phyloP scores from a whole-genome alignment of 257 asterid genomes.

The Phtheirospermum japonicum region DNA sequence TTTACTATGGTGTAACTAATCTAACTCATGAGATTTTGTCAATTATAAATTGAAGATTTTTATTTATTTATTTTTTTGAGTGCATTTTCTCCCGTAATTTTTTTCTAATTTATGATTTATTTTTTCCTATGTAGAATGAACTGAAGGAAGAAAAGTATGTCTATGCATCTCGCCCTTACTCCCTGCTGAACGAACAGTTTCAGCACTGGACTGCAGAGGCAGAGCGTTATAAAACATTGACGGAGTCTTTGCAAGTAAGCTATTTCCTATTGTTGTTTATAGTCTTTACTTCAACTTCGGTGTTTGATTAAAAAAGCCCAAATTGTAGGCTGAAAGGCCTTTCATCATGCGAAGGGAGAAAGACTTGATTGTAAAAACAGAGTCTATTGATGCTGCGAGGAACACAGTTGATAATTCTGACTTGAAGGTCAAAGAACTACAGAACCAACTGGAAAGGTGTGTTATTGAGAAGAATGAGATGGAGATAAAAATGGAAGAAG shows the following conservation, averaged over 20 bases:
- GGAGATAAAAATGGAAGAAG: slow-evolving; percentile 90
- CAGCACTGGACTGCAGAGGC: slow-evolving; percentile 90
- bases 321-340: slow-evolving; percentile 81
- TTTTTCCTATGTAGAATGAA: slow-evolving; percentile 48
- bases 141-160: slow-evolving; percentile 73
- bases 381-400: slow-evolving; percentile 66
- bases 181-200: slow-evolving; percentile 77
- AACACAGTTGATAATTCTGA: slow-evolving; percentile 55
- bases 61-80: too few species aligned
- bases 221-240: slow-evolving; percentile 59
- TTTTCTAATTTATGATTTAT: too few species aligned
- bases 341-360: slow-evolving; percentile 73
- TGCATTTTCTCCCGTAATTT: too few species aligned
- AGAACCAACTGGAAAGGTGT: slow-evolving; percentile 60
- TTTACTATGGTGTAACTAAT: slow-evolving; percentile 11
- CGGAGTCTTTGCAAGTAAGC: slow-evolving; percentile 83
- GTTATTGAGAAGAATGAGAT: slow-evolving; percentile 66
- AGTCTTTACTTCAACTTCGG: slow-evolving; percentile 17
- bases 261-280: slow-evolving; percentile 25
- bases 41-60: background rate
- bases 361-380: slow-evolving; percentile 61
- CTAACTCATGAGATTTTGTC: slow-evolving; percentile 13
- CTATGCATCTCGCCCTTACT: slow-evolving; percentile 71
- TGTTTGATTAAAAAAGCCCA: slow-evolving; percentile 34
- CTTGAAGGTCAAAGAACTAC: slow-evolving; percentile 69